phyloP scores from a whole-genome alignment of 768 basidiomycete species.

The Postia placenta region DNA sequence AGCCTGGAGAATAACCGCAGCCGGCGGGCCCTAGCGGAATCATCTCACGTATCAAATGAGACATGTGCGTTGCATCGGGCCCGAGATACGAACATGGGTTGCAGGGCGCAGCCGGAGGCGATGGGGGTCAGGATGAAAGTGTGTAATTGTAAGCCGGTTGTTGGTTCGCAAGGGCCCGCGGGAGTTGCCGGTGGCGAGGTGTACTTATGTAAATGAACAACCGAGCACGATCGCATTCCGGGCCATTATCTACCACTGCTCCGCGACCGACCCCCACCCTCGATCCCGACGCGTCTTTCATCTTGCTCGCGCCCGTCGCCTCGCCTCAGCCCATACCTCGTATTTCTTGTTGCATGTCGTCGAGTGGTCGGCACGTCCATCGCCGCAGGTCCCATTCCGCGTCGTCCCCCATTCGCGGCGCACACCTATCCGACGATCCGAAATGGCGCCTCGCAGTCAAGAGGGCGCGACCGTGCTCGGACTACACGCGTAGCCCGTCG shows the following conservation, averaged over 20 bases:
- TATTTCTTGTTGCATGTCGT: constrained; percentile 29
- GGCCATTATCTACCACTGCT: too few relatives aligned
- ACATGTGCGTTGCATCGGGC: too few relatives aligned
- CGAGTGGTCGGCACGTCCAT: constrained; percentile 28
- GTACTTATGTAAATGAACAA: background rate
- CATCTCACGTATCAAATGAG: too few relatives aligned
- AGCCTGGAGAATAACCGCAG: too few relatives aligned
- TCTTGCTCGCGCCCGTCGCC: background rate
- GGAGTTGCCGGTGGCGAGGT: background rate
- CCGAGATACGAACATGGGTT: too few relatives aligned
- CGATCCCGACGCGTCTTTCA: background rate
- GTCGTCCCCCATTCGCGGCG: constrained; percentile 30
- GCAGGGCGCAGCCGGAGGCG: background rate
- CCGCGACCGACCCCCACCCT: background rate
- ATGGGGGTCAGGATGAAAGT: background rate
- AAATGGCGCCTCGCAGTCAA: constrained; percentile 42
- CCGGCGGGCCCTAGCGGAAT: too few relatives aligned
- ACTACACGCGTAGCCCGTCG: constrained; percentile 28
- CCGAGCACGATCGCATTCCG: too few relatives aligned
- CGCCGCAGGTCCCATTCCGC: constrained; percentile 53
- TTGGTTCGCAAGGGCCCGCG: background rate
- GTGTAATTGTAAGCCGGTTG: background rate
- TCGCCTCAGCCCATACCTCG: constrained; percentile 5
- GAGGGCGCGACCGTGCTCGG: constrained; percentile 43
- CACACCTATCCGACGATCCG: constrained; percentile 30